Evolutionary conservation across 2,329 filamentous ascomycete species (phyloP).

Genomic region (Nemania sp.): DNA sequence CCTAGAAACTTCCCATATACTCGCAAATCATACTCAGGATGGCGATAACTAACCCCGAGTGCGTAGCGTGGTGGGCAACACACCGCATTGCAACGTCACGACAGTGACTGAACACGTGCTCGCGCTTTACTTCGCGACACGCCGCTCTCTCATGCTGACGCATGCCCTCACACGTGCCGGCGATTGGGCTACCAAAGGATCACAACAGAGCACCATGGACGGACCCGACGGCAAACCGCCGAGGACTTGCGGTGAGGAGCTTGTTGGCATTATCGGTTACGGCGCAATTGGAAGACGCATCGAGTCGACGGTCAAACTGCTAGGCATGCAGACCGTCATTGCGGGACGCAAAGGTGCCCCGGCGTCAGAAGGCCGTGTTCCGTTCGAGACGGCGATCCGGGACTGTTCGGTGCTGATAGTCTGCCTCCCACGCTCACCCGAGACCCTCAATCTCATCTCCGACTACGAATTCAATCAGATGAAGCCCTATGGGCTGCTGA

Average conservation of each 20-base stretch:
- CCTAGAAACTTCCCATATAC: too few relatives aligned
- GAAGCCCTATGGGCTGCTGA: constrained; percentile 43
- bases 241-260: constrained; percentile 44
- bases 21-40: too few relatives aligned
- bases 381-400: constrained; percentile 47
- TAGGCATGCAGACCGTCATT: constrained; percentile 49
- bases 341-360: constrained; percentile 47
- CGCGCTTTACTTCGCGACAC: constrained; percentile 56
- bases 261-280: constrained; percentile 50
- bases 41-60: too few relatives aligned
- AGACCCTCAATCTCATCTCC: constrained; percentile 48
- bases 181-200: constrained; percentile 46
- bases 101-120: constrained; percentile 62
- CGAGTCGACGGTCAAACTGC: constrained; percentile 37
- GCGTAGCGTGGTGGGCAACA: constrained; percentile 54
- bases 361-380: constrained; percentile 41
- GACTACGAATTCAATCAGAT: constrained; percentile 44
- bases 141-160: constrained; percentile 53
- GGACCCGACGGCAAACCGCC: constrained; percentile 47
- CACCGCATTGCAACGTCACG: constrained; percentile 53
- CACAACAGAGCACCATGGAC: constrained; percentile 43
- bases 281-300: constrained; percentile 48
- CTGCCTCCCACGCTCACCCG: constrained; percentile 47
- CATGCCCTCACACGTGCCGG: constrained; percentile 47
- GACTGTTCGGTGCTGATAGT: constrained; percentile 47